A percentile compares a stretch with the other conserved stretches of the same genome.
Conservation (phyloP, 805 yeast genomes). For the Schizosaccharomyces osmophilus region DNA sequence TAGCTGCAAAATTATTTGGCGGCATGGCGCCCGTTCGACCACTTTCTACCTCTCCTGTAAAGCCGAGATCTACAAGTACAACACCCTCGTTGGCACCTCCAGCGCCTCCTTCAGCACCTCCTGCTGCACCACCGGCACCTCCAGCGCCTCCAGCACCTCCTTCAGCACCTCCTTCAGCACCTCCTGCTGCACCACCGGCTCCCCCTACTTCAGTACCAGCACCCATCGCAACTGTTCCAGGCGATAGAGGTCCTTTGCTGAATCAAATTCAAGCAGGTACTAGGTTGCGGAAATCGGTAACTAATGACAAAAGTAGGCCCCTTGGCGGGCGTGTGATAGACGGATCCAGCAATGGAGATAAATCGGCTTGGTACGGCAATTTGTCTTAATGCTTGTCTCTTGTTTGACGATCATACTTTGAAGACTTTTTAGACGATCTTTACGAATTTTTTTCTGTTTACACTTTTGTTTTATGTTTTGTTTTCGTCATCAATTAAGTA, state of each 20-base stretch:
- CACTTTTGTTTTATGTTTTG: neutral
- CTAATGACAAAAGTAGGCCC: slow-evolving; percentile 8
- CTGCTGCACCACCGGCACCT: slow-evolving; percentile 3
- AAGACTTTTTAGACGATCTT: neutral
- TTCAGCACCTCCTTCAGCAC: slow-evolving; percentile 4
- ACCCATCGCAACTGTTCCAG: slow-evolving; percentile 3
- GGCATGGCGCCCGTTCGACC: slow-evolving; percentile 15
- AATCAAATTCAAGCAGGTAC: slow-evolving; percentile 35
- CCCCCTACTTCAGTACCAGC: slow-evolving; percentile 2
- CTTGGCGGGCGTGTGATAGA: neutral
- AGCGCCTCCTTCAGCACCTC: slow-evolving; percentile 12
- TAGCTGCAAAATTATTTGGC: slow-evolving; percentile 31
- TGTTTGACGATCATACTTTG: neutral
- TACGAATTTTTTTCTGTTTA: neutral
- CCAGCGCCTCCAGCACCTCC: neutral
- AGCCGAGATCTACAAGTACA: neutral
- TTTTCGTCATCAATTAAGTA: no score
- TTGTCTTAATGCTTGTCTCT: neutral
- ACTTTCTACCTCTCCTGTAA: neutral
- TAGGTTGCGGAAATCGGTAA: slow-evolving; percentile 23
- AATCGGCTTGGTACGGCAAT: neutral
- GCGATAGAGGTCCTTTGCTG: slow-evolving; percentile 23
- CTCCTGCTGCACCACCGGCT: slow-evolving; percentile 7
- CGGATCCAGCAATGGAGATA: neutral
- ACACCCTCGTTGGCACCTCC: slow-evolving; percentile 8